Evolutionary conservation across 805 yeast genomes (phyloP), one percentile per base, ranked within the genome.

Genomic region (Myxozyma melibiosi): DNA sequence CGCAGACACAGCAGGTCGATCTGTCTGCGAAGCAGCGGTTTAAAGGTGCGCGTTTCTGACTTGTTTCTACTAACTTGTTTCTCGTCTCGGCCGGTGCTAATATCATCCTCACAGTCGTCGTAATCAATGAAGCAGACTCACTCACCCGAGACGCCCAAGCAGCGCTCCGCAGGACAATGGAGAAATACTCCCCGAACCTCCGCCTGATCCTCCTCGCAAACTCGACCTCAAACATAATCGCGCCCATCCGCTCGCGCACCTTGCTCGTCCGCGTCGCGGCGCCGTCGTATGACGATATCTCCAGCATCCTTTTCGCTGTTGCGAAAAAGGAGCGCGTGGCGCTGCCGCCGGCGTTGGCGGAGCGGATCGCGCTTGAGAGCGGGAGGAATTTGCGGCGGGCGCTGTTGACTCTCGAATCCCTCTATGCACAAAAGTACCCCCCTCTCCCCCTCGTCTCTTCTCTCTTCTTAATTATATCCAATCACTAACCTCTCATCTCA

Each of bases 1-100:
- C 97, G 1, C 96, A 90, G 67, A 88, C 94, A 11, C 97, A 91
- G 68, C 96, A 91, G 68, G 90, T 94, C n/a, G 97, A 91, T 70
- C 84, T 88, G 67, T 68, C 79, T 7, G 76, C 78, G 31, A 49
- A 76, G 73, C 71, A 78, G 76, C 66, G 75, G 66, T 67, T 75
- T 74, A 61, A 75, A 74, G 74, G 70, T 58, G 13, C n/a, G n/a
- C n/a, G n/a, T n/a, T n/a, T n/a, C n/a, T n/a, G n/a, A n/a, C n/a
- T n/a, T n/a, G n/a, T n/a, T n/a, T n/a, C n/a, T n/a, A n/a, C n/a
- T n/a, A 22, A 35, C 18, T 18, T 16, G 31, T 18, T 8, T 33
- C 37, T 22, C 13, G 1, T 11, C 38, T 11, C 28, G 42, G 1
- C 7, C 27, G 13, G 2, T 24, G 2, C 41, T 11, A n/a, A 13